Conservation (phyloP, 2,329 filamentous ascomycete species). For the Cladosporium sphaerospermum region DNA sequence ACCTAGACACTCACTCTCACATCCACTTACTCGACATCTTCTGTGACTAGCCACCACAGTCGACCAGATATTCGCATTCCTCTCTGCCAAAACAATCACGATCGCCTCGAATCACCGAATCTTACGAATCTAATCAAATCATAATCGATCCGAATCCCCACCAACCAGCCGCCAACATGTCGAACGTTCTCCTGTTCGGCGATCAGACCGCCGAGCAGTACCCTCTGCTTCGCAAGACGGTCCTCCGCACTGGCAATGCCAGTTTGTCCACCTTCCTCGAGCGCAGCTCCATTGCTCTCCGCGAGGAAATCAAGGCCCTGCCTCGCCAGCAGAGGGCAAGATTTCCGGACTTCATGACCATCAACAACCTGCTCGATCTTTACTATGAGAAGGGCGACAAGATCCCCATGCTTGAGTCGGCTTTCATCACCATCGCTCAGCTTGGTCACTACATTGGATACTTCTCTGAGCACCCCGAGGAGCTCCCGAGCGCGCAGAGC, state of each 20-base stretch:
- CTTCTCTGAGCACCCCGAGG: conserved; percentile 49
- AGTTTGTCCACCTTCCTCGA: conserved; percentile 59
- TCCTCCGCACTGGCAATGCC: conserved; percentile 47
- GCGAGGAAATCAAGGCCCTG: conserved; percentile 54
- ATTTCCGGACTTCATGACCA: conserved; percentile 56
- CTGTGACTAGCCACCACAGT: conserved; percentile 32
- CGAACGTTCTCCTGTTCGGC: conserved; percentile 58
- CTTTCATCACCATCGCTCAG: conserved; percentile 58
- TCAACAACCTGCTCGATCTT: conserved; percentile 59
- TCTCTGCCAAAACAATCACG: neutral
- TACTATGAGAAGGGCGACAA: conserved; percentile 55
- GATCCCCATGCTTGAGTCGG: conserved; percentile 58
- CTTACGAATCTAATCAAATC: neutral
- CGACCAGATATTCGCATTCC: conserved; percentile 3
- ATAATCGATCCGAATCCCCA: conserved; percentile 10
- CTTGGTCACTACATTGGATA: conserved; percentile 64
- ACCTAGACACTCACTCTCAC: neutral
- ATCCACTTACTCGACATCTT: conserved; percentile 13
- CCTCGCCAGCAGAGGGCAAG: conserved; percentile 51
- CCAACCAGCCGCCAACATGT: conserved; percentile 24
- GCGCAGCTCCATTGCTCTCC: conserved; percentile 51
- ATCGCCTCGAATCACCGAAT: neutral
- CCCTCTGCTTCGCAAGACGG: conserved; percentile 49
- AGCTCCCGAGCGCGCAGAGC: conserved; percentile 44
- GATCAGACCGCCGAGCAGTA: conserved; percentile 66